Evolutionary conservation across 306 rosid species (phyloP).

Genomic region (Citrullus amarus): DNA sequence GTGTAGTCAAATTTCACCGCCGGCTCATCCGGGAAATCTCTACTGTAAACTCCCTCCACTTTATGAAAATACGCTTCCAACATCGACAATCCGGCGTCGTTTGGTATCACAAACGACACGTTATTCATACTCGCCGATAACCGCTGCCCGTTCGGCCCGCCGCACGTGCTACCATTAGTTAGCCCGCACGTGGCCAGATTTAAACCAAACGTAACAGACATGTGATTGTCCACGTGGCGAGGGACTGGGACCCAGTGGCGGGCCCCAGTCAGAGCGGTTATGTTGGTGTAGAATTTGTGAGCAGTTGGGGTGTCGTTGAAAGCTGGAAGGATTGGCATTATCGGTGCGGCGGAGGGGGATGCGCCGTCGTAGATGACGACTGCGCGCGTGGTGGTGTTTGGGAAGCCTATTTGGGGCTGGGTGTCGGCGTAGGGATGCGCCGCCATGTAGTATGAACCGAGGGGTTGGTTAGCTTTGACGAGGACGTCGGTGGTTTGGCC

Average conservation of each 20-base stretch:
- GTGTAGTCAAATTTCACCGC: slow-evolving; percentile 28
- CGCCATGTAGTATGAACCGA: slow-evolving; percentile 56
- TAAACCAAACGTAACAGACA: slow-evolving; percentile 39
- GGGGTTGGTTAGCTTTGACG: slow-evolving; percentile 19
- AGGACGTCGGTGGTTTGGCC: slow-evolving; percentile 61
- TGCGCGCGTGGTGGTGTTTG: slow-evolving; percentile 27
- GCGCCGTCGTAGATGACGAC: slow-evolving; percentile 23
- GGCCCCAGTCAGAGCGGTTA: slow-evolving; percentile 20
- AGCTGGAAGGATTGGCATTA: slow-evolving; percentile 34
- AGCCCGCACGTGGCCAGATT: slow-evolving; percentile 15
- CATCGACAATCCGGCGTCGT: slow-evolving; percentile 18
- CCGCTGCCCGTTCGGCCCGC: background rate
- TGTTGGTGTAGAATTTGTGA: slow-evolving; percentile 31
- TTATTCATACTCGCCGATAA: slow-evolving; percentile 62
- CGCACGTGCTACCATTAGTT: slow-evolving; percentile 13
- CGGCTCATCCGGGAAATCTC: slow-evolving; percentile 38
- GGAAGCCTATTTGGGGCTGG: background rate
- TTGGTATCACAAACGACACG: slow-evolving; percentile 43
- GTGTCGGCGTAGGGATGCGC: slow-evolving; percentile 20
- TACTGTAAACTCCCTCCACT: slow-evolving; percentile 26
- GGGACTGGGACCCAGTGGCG: slow-evolving; percentile 52
- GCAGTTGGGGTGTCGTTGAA: slow-evolving; percentile 30
- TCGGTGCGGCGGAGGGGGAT: background rate
- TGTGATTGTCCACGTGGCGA: slow-evolving; percentile 24
- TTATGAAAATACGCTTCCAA: slow-evolving; percentile 26